Percentiles rank a stretch among this genome's conserved stretches.
phyloP scores from a whole-genome alignment of 768 basidiomycete genomes.

The Agaricus sinodeliciosus region DNA sequence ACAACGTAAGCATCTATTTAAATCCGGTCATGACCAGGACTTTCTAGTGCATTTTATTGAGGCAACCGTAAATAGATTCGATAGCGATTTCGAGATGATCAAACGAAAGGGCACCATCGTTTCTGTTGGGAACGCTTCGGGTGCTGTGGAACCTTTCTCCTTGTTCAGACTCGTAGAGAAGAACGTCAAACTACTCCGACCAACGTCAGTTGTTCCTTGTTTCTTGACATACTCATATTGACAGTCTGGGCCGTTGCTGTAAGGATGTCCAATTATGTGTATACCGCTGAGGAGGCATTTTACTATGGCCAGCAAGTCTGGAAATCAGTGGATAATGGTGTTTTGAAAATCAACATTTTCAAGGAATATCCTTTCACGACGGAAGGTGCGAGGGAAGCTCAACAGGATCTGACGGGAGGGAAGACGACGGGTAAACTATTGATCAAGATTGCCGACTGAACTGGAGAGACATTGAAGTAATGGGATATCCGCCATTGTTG shows the following conservation, averaged over 20 bases:
- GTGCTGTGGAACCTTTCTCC: constrained; percentile 69
- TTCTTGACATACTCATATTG: not conserved
- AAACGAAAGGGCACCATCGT: constrained; percentile 87
- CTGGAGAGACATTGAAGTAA: not conserved
- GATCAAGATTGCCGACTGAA: constrained; percentile 48
- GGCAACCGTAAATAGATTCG: constrained; percentile 46
- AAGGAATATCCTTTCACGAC: constrained; percentile 81
- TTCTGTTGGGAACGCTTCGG: constrained; percentile 89
- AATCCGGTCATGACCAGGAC: no score
- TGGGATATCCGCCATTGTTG: no score
- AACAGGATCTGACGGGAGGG: constrained; percentile 69
- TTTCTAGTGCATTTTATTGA: no score
- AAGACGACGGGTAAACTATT: constrained; percentile 84
- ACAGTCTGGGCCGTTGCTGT: not conserved
- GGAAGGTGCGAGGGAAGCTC: constrained; percentile 72
- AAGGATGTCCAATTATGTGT: constrained; percentile 67
- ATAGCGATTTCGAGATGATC: constrained; percentile 73
- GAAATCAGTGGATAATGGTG: constrained; percentile 48
- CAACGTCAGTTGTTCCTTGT: constrained; percentile 44
- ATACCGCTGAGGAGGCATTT: constrained; percentile 65
- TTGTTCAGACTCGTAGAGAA: constrained; percentile 71
- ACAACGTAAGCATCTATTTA: constrained; percentile 60
- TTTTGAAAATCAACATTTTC: constrained; percentile 60
- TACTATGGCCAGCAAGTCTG: constrained; percentile 65
- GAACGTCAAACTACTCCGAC: constrained; percentile 73